Conservation (phyloP, 2,329 filamentous ascomycete genomes). For the Arthrobotrys sphaeroides region DNA sequence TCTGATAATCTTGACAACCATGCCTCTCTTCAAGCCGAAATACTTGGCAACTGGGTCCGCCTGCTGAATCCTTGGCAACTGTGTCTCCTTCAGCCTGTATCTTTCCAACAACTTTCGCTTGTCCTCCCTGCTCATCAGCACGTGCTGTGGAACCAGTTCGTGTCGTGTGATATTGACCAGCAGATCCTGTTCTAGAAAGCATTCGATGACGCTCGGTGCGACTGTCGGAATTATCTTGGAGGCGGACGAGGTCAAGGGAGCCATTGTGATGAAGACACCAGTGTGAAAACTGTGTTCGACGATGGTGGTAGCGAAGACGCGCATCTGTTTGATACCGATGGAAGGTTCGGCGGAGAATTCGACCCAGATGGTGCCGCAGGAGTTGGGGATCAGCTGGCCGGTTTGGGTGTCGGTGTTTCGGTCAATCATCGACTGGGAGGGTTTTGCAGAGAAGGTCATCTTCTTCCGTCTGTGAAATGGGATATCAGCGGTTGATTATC, state of each 20-base stretch:
- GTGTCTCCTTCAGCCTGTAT: conserved; percentile 96
- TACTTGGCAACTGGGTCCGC: conserved; percentile 94
- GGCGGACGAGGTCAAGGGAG: conserved; percentile 83
- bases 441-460: conserved; percentile 88
- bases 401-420: conserved; percentile 81
- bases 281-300: conserved; percentile 82
- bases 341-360: conserved; percentile 84
- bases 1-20: conserved; percentile 98
- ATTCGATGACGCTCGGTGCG: conserved; percentile 83
- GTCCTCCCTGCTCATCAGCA: conserved; percentile 88
- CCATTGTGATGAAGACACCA: conserved; percentile 87
- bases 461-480: conserved; percentile 72
- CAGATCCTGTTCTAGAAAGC: conserved; percentile 94
- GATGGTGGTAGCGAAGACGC: conserved; percentile 85
- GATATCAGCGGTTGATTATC: conserved; percentile 32
- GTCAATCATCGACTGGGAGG: conserved; percentile 81
- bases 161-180: conserved; percentile 98
- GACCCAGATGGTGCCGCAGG: conserved; percentile 88
- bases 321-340: conserved; percentile 91
- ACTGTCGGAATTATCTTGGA: conserved; percentile 85
- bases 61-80: conserved; percentile 89
- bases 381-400: conserved; percentile 70
- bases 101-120: conserved; percentile 84
- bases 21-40: conserved; percentile 84
- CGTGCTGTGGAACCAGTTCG: conserved; percentile 93